Evolutionary conservation across 345 rosid species (phyloP), one percentile per base, ranked within the genome.

Genomic region (Acer yangbiense): DNA sequence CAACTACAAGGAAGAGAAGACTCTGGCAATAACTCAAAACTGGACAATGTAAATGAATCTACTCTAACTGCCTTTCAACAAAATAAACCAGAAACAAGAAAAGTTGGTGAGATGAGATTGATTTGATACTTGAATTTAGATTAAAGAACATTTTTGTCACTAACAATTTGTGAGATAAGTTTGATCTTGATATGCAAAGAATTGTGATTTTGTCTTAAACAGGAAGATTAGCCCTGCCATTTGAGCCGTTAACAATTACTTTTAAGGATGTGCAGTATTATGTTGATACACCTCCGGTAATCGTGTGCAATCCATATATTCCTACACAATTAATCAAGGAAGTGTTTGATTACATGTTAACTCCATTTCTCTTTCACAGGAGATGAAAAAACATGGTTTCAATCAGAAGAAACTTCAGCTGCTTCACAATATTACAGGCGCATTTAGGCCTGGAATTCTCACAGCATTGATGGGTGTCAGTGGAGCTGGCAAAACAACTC

Each of bases 401-500:
- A 46, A 70, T 77, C 76, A 80, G 71, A 87, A 73, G 76, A 86
- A 75, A 80, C 86, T 91, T n/a, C 91, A 90, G 68, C 88, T 91
- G 25, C 96, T 91, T 41, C 60, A 65, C 20, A 83, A 82, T 46
- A 80, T 88, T 48, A 83, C 89, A 10, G 87, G 96, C 0, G 82
- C 92, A 73, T 91, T 91, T 74, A 79, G 89, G 82, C 92, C 93
- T 0, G 91, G 96, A 57, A 82, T 89, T 60, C 88, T 91, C 7
- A 90, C 91, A 16, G 93, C 93, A 20, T 43, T 91, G 57, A 90
- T 91, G 93, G 92, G 93, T 3, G 90, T 84, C 16, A 89, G 90
- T 79, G 96, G 96, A 6, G 92, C 96, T 18, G 92, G 96, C n/a
- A 91, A 90, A 76, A 91, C 91, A 46, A 91, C 96, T 14, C 79